Base-by-base conservation (phyloP, 495 filamentous ascomycete species). In the Xylaria palmicola region DNA sequence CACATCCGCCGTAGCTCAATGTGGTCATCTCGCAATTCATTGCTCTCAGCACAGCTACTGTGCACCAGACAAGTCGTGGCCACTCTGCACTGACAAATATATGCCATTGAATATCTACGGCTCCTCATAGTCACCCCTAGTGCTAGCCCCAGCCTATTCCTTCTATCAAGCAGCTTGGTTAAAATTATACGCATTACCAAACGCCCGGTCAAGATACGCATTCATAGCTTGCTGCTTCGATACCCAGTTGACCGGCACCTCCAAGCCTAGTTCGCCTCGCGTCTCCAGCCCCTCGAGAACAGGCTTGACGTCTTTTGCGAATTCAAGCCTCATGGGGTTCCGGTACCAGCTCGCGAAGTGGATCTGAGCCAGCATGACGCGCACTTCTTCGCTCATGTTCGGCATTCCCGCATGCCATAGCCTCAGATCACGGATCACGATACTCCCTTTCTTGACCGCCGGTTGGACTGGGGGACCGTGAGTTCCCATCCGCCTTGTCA, bases 331-430 rank as follows among this genome's bases (percentile, higher is more conserved):
- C 81, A 85, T 83, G 17, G 71, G 66, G 48, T 83, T 83, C 12
- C 79, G 66, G 52, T 80, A 80, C 78, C 79, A 79, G 9, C 73
- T 73, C 0, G 78, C 76, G 59, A 71, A 79, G 69, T 76, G 73
- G 68, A 81, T 84, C 72, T 83, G 79, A 12, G 83, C 82, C 12
- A 88, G 70, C 83, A 87, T 85, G 30, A 86, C 77, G 37, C 85
- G 72, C 0, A 75, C 72, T 10, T 73, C 68, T 17, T 75, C 65
- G 6, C 76, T 79, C 19, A 72, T 60, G 59, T 87, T 88, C 9
- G 82, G 84, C 75, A 83, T 82, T 0, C 85, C 85, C 6, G 80
- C 82, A 68, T 87, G 83, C 83, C 83, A 88, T 4, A 87, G 74
- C 22, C 84, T 66, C 53, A 86, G 68, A 67, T 86, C 84, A 4